Evolutionary conservation across 1,139 yeast genomes (phyloP), one percentile per base, ranked within the genome.

Genomic region (Candida neerlandica): DNA sequence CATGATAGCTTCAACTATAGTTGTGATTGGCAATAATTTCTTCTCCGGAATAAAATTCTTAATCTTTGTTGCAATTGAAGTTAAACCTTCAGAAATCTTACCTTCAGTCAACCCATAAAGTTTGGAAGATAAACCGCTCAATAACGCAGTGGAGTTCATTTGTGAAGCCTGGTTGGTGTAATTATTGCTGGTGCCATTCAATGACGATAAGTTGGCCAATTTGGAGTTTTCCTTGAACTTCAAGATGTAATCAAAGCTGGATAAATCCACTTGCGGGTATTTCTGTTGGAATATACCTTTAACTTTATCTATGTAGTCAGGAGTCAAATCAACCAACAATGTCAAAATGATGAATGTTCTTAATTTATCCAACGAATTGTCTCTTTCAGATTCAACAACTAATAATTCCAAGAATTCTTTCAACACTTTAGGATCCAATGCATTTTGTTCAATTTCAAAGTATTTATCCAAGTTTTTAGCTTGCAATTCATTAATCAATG

Each of bases 391-490:
- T 51, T 66, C 78, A 4, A 66, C 63, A 15, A 73, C 69, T 54
- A 87, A 66, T 26, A 86, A 73, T 16, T 82, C 86, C 55, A 85
- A 62, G 58, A 85, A 87, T 57, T 82, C 80, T 41, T 70, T 70
- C 61, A 82, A 84, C 10, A 82, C 71, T 55, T 85, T 85, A 12
- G 87, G 81, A 63, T 83, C 85, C 55, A 72, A 77, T 47, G 80
- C 75, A 59, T 81, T 84, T 62, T 94, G 98, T 69, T 94, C 99
- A 53, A 95, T 84, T 68, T 94, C 98, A 65, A 92, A 94, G 60
- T 91, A 88, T 53, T 91, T 84, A 60, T 95, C 99, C 58, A 94
- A 77, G 19, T 86, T 86, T 56, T 94, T 88, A 14, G 87, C 85
- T 59, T 94, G 96, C 52, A 94, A 78, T 57, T 91, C 92, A 61